Conservation (phyloP, 2,329 filamentous ascomycete genomes). For the Pseudogymnoascus verrucosus region DNA sequence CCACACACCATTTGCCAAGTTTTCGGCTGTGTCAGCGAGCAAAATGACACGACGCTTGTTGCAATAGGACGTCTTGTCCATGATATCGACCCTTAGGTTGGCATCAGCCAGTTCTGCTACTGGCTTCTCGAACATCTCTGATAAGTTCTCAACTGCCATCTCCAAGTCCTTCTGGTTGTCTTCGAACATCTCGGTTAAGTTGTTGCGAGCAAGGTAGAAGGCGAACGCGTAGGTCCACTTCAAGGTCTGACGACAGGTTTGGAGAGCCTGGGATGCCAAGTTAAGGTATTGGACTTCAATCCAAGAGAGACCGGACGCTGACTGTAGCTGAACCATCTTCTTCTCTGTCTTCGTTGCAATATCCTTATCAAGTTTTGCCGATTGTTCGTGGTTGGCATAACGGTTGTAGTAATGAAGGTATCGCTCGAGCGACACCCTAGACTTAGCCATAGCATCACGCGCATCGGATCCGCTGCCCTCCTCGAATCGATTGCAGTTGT, state of each 20-base stretch:
- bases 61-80: slow-evolving; percentile 98
- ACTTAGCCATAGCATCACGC: slow-evolving; percentile 84
- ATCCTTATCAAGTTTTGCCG: slow-evolving; percentile 91
- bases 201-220: slow-evolving; percentile 93
- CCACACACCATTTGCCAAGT: slow-evolving; percentile 72
- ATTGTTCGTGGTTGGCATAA: slow-evolving; percentile 98
- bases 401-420: slow-evolving; percentile 99
- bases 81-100: slow-evolving; percentile 95
- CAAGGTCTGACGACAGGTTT: slow-evolving; percentile 93
- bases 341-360: slow-evolving; percentile 94
- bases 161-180: slow-evolving; percentile 98
- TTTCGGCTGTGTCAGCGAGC: slow-evolving; percentile 86
- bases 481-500: slow-evolving; percentile 96
- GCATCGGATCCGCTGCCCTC: slow-evolving; percentile 91
- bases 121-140: slow-evolving; percentile 99
- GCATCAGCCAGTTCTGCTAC: slow-evolving; percentile 73
- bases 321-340: slow-evolving; percentile 97
- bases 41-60: slow-evolving; percentile 85
- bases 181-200: slow-evolving; percentile 93
- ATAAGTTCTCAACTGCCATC: slow-evolving; percentile 91
- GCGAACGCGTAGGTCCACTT: slow-evolving; percentile 99
- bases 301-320: slow-evolving; percentile 92
- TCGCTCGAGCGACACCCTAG: slow-evolving; percentile 82
- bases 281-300: slow-evolving; percentile 98
- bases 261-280: slow-evolving; percentile 83